Percentiles rank a stretch among this genome's conserved stretches.
phyloP scores from a whole-genome alignment of 2,329 filamentous ascomycete species.

The Alternaria postmessia region DNA sequence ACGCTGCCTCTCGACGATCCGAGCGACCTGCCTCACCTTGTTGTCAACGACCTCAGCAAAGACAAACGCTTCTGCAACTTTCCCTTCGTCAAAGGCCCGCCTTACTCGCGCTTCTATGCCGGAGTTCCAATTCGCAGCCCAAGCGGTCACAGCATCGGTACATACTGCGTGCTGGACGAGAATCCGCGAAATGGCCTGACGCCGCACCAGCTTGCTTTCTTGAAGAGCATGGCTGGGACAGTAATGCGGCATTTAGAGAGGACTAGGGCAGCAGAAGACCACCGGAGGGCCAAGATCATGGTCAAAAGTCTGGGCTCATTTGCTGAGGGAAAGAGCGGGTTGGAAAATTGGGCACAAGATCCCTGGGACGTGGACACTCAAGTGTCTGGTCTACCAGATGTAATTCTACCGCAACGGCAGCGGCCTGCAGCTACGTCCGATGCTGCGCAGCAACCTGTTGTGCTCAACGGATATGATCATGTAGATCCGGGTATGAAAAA shows the following conservation, averaged over 20 bases:
- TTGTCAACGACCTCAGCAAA: constrained; percentile 44
- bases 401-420: constrained; percentile 26
- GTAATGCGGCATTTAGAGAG: constrained; percentile 69
- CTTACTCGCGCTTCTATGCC: constrained; percentile 59
- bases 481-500: constrained; percentile 30
- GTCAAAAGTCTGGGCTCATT: constrained; percentile 54
- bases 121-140: constrained; percentile 69
- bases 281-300: constrained; percentile 63
- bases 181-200: constrained; percentile 62
- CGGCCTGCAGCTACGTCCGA: constrained; percentile 27
- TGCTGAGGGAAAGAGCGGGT: constrained; percentile 46
- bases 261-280: constrained; percentile 61
- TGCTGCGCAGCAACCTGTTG: constrained; percentile 22
- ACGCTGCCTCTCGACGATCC: constrained; percentile 26
- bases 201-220: constrained; percentile 59
- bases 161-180: constrained; percentile 67
- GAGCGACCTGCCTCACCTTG: constrained; percentile 34
- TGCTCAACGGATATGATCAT: constrained; percentile 29
- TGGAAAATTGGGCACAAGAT: constrained; percentile 47
- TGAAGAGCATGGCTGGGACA: constrained; percentile 64
- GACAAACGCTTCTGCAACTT: constrained; percentile 51
- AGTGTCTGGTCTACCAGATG: constrained; percentile 21
- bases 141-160: constrained; percentile 66
- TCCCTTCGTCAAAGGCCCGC: constrained; percentile 44
- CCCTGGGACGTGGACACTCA: constrained; percentile 38